Evolutionary conservation across 306 rosid genomes (phyloP), one percentile per base, ranked within the genome.

Genomic region (Sesbania bispinosa): DNA sequence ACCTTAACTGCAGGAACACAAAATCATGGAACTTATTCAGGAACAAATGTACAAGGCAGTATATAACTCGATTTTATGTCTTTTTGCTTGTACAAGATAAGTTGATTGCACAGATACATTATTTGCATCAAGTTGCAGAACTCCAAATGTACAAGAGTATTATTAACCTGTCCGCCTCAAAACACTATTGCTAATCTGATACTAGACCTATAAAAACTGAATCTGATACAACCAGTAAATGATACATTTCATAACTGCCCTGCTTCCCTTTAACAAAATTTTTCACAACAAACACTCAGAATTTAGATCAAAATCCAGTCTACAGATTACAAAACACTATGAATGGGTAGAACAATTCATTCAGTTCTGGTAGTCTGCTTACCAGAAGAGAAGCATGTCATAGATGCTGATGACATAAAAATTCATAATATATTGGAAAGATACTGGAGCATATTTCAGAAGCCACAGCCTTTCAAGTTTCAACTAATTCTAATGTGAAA

Each of bases 1-100:
- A 92, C 90, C 83, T 72, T 83, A 45, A 92, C 96, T 92, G 83
- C 71, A 78, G 69, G 81, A 67, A 61, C 67, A 74, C 52, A 77
- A 53, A 78, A 51, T 16, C 7, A 35, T 38, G 43, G 10, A 73
- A 24, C 60, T 43, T 58, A 16, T 58, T 69, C 69, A 42, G 14
- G 38, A 61, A 73, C 18, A 67, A 20, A 27, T 59, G 21, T 10
- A 18, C 7, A 36, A 67, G 21, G 39, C 24, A 33, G 16, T 18
- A 38, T 23, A 48, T 33, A 21, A 66, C 4, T 5, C n/a, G 0
- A 30, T 54, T 57, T 73, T 38, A 53, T 50, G 43, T 33, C 51
- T 11, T 43, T 42, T 18, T 51, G 10, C 35, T 62, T 26, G 48
- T 19, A 73, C 45, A 42, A 10, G 46, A 67, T 43, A 53, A 7